Evolutionary conservation across 176 grass and related monocot genomes (phyloP), one percentile per base, ranked within the genome.

Genomic region (Thalia dealbata): DNA sequence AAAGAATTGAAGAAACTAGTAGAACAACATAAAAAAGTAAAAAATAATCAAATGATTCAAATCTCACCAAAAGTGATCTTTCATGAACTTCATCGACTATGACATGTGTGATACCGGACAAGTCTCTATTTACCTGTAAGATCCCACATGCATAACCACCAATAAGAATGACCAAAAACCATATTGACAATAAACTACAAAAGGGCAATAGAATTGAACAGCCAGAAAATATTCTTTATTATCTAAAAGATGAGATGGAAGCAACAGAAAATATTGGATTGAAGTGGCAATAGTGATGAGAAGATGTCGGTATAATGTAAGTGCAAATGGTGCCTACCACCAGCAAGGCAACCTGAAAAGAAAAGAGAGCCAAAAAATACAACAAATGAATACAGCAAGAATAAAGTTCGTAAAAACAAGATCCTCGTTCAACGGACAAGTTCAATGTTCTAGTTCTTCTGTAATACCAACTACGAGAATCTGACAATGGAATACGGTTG

Each of bases 41-140:
- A 16, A 44, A 23, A 41, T 42, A 2, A 14, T 43, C 42, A 68
- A 22, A 41, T 10, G 24, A 69, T 19, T 38, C 54, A 60, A 42
- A 79, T 71, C 78, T 86, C 84, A 96, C 92, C 92, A 96, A 85
- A 88, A 96, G 88, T 82, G 89, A 89, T 35, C 92, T 80, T 61
- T 96, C 92, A 80, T 96, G 89, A 67, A 96, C 92, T 88, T 96
- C 92, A 76, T 96, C 92, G 65, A 96, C 89, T 72, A 96, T 79
- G 60, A 96, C 89, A 82, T 96, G 92, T 64, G 89, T 90, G 80
- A 96, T 82, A 56, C 88, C 92, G 83, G 88, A 81, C 78, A 96
- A 88, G 67, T 96, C 79, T 61, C 85, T 96, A 73, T 92, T 88
- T 56, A 81, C 87, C 92, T 96, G 85, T 61, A 59, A 60, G 50